Evolutionary conservation across 805 yeast genomes (phyloP).

Genomic region (Myxozyma neotropica): DNA sequence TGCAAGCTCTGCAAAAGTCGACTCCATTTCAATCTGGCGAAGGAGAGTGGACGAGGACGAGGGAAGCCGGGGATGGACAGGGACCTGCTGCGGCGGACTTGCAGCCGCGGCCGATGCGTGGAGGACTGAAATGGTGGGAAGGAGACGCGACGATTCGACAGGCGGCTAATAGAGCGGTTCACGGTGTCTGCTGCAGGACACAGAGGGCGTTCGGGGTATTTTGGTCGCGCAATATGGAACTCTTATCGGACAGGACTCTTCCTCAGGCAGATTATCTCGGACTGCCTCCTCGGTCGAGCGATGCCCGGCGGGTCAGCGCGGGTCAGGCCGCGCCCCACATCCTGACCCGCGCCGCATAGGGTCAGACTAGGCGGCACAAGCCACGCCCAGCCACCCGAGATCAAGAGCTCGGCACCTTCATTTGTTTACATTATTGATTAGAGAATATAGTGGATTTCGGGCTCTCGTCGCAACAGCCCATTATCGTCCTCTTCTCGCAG

Average conservation of each 20-base stretch:
- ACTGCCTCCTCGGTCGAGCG: constrained; percentile 5
- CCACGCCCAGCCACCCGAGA: not conserved
- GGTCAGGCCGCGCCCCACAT: not conserved
- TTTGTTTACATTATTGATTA: constrained; percentile 2
- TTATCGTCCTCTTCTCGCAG: no score
- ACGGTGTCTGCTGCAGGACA: no score
- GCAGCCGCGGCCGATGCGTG: constrained; percentile 1
- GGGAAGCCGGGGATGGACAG: not conserved
- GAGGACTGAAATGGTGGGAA: not conserved
- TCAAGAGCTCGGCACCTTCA: not conserved
- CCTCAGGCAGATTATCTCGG: no score
- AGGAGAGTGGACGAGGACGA: not conserved
- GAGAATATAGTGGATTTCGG: not conserved
- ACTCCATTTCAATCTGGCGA: constrained; percentile 16
- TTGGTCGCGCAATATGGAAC: no score
- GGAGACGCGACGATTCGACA: not conserved
- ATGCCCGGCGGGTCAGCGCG: constrained; percentile 8
- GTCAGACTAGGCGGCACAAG: not conserved
- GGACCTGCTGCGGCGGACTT: constrained; percentile 4
- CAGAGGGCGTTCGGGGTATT: no score
- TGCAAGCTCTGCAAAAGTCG: constrained; percentile 21
- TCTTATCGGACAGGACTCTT: no score
- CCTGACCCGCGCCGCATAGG: constrained; percentile 7
- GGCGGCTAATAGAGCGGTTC: no score
- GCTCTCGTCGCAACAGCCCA: no score